These are phyloP conservation scores for Trypanosoma rangeli DNA, from an alignment of 208 protist genomes.

Conservation along the genomic window DNA sequence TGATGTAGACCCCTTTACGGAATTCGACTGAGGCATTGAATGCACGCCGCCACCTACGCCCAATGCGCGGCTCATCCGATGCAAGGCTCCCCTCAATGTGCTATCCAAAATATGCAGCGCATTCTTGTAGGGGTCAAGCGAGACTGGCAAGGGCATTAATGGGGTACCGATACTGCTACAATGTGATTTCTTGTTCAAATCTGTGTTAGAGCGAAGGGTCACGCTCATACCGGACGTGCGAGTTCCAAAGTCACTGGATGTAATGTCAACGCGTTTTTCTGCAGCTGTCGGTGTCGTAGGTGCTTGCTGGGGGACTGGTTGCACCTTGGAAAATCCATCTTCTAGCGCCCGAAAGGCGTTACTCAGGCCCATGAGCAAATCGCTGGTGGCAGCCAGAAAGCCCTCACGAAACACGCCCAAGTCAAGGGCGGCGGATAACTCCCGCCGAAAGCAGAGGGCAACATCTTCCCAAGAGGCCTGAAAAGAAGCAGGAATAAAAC, in stretches of 20 bases:
- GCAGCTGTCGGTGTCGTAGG: background rate
- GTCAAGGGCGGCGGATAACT: constrained; percentile 4
- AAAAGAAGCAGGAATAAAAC: background rate
- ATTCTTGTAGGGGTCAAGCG: constrained; percentile 3
- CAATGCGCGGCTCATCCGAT: background rate
- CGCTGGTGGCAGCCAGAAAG: constrained; percentile 3
- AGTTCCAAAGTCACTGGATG: background rate
- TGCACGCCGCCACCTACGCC: background rate
- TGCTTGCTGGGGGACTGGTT: background rate
- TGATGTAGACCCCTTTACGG: background rate
- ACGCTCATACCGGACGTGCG: background rate
- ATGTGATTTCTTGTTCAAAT: background rate
- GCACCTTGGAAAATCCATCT: constrained; percentile 2
- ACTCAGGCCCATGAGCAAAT: constrained; percentile 4
- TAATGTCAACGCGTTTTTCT: background rate
- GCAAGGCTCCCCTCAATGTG: constrained; percentile 1
- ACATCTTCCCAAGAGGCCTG: background rate
- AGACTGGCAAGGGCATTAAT: background rate
- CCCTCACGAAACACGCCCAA: constrained; percentile 1
- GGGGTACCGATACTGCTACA: background rate
- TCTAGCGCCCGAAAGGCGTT: background rate
- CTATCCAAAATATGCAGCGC: constrained; percentile 4
- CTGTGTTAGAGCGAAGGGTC: background rate
- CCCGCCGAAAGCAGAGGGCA: background rate
- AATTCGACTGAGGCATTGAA: background rate